These are phyloP conservation scores for Pseudocercospora musae DNA, from an alignment of 2,329 filamentous ascomycete genomes.

Conservation along the genomic window DNA sequence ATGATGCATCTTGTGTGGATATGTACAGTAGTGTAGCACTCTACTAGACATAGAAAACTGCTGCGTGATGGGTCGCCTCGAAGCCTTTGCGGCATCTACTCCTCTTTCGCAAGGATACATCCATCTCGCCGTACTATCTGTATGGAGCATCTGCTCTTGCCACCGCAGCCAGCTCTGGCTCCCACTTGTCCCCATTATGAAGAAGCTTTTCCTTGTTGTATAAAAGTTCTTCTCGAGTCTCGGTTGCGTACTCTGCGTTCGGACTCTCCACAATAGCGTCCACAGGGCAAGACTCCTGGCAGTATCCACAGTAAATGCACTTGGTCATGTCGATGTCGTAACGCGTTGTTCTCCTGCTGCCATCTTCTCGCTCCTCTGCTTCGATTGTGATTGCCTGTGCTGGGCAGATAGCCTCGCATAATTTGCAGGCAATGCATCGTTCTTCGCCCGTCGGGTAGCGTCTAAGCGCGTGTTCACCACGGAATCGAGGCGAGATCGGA, in stretches of 20 bases:
- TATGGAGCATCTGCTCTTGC: conserved; percentile 90
- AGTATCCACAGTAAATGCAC: conserved; percentile 99
- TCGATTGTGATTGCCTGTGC: conserved; percentile 99
- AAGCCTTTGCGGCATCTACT: neutral
- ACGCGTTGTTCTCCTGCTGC: conserved; percentile 88
- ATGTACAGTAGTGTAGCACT: conserved; percentile 15
- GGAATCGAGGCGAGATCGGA: conserved; percentile 95
- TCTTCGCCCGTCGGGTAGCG: conserved; percentile 97
- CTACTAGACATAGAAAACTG: conserved; percentile 14
- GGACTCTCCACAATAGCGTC: conserved; percentile 83
- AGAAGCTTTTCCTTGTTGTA: conserved; percentile 87
- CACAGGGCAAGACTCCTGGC: conserved; percentile 97
- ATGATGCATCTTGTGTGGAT: conserved; percentile 1
- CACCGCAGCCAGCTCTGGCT: conserved; percentile 88
- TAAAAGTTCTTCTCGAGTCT: conserved; percentile 84
- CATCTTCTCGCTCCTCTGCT: conserved; percentile 95
- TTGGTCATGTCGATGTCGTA: conserved; percentile 99
- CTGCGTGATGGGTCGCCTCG: conserved; percentile 1
- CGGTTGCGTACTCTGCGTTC: conserved; percentile 71
- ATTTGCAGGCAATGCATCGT: conserved; percentile 98
- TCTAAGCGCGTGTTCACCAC: conserved; percentile 93
- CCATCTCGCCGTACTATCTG: conserved; percentile 23
- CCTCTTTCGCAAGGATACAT: neutral
- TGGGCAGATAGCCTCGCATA: conserved; percentile 97
- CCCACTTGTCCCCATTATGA: conserved; percentile 63